Evolutionary conservation across 495 filamentous ascomycete genomes (phyloP), one percentile per base, ranked within the genome.

Genomic region (Bathelium albidoporum): DNA sequence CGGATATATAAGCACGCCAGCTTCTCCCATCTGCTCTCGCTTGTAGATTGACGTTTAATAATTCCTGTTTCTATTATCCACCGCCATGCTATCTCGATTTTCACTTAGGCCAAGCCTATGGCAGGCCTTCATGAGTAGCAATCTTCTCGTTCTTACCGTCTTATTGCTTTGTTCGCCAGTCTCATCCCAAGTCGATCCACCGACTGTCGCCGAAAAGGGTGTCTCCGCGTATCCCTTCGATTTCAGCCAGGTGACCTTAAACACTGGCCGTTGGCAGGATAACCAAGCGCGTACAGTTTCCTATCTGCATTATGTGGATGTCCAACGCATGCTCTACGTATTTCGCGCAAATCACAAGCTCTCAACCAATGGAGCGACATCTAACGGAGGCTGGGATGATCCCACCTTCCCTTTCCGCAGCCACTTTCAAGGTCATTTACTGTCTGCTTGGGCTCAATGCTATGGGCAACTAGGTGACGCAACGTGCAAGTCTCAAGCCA

Each of bases 331-430:
- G 9, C 73, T 77, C 34, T 77, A 77, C 62, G 69, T 70, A 63
- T 77, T 77, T 64, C 71, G 74, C 1, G 41, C 64, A 10, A 77
- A 69, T 64, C 74, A 77, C 62, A 61, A 66, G 16, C 59, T 75
- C 0, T 71, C 71, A 16, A 75, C 73, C 26, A 66, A 69, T 2
- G 69, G 71, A 2, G 74, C 73, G 3, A 29, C 63, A 2, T 26
- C 64, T 1, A 74, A 74, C 61, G 71, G 71, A 12, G 74, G 74
- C 14, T 77, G 74, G 74, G 74, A 77, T 65, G 73, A 68, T 1
- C 74, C 74, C 3, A 62, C 67, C 53, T 77, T 77, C 49, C 74
- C 74, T 18, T 77, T 77, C 59, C 74, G 74, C 41, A 67, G 70
- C 12, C 74, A 77, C 41, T 53, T 65, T 49, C 74, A 77, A 62